phyloP scores from a whole-genome alignment of 495 filamentous ascomycete genomes.

The Hypoxylon trugodes region DNA sequence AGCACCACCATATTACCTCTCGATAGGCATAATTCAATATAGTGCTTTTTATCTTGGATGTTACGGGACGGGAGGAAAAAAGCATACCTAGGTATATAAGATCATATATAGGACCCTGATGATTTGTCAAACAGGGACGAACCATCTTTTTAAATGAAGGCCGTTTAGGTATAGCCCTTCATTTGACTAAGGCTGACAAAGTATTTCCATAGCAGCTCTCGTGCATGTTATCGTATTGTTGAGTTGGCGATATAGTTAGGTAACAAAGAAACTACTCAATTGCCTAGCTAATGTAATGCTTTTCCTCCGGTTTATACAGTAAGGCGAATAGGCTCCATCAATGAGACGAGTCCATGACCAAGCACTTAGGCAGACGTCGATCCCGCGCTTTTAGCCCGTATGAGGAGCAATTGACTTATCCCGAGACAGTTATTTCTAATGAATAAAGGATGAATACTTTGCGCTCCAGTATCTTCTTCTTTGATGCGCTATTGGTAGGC shows the following conservation, averaged over 20 bases:
- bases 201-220: no score
- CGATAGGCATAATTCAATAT: slow-evolving; percentile 4
- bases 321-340: slow-evolving; percentile 3
- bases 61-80: slow-evolving; percentile 10
- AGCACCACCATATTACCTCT: not conserved
- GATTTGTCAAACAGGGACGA: slow-evolving; percentile 22
- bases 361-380: slow-evolving; percentile 11
- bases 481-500: slow-evolving; percentile 6
- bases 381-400: slow-evolving; percentile 11
- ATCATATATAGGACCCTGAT: slow-evolving; percentile 16
- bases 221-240: not conserved
- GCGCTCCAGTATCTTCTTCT: no score
- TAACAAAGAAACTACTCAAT: no score
- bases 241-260: slow-evolving; percentile 9
- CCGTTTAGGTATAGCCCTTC: not conserved
- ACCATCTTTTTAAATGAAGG: slow-evolving; percentile 12
- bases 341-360: not conserved
- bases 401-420: slow-evolving; percentile 9
- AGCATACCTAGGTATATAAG: slow-evolving; percentile 1
- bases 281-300: not conserved
- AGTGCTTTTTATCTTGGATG: slow-evolving; percentile 11
- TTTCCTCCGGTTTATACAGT: not conserved
- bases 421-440: slow-evolving; percentile 22
- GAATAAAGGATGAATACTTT: no score
- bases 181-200: slow-evolving; percentile 34